Conservation (phyloP, 2,329 filamentous ascomycete species). For the Cercospora janseana region DNA sequence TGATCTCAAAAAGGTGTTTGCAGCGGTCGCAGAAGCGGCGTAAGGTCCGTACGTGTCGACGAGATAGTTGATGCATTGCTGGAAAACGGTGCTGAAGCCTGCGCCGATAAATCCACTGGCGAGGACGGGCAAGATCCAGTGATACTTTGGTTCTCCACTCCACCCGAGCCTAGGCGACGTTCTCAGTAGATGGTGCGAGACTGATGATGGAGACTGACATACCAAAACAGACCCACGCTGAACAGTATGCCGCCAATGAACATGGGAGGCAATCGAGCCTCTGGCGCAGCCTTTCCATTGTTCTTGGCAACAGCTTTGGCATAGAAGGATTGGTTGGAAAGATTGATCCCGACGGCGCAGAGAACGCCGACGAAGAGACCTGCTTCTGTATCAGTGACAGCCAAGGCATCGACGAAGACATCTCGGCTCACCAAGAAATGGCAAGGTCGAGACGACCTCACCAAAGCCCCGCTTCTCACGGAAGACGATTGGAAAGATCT, state of each 20-base stretch:
- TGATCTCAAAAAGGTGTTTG: slow-evolving; percentile 51
- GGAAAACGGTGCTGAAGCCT: slow-evolving; percentile 50
- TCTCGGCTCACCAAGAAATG: slow-evolving; percentile 26
- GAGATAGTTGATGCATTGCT: slow-evolving; percentile 50
- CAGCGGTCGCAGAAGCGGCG: slow-evolving; percentile 51
- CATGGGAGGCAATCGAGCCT: slow-evolving; percentile 47
- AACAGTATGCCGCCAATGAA: slow-evolving; percentile 47
- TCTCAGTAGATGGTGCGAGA: not conserved
- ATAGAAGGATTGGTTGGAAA: slow-evolving; percentile 51
- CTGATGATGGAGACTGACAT: not conserved
- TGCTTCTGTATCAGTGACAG: not conserved
- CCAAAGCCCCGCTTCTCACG: slow-evolving; percentile 45
- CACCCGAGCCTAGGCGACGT: slow-evolving; percentile 23
- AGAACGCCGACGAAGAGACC: slow-evolving; percentile 47
- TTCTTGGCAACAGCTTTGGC: slow-evolving; percentile 40
- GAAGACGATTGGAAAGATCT: slow-evolving; percentile 51
- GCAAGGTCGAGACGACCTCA: slow-evolving; percentile 45
- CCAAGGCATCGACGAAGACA: slow-evolving; percentile 38
- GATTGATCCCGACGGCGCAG: slow-evolving; percentile 42
- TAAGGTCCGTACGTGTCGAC: slow-evolving; percentile 40
- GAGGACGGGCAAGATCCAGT: slow-evolving; percentile 43
- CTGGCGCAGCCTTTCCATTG: slow-evolving; percentile 38
- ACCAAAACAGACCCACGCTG: slow-evolving; percentile 22
- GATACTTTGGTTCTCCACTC: slow-evolving; percentile 30
- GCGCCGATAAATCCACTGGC: slow-evolving; percentile 44